Conservation (phyloP, 371 early-diverging fungal species). For the Blyttiomyces sp. region DNA sequence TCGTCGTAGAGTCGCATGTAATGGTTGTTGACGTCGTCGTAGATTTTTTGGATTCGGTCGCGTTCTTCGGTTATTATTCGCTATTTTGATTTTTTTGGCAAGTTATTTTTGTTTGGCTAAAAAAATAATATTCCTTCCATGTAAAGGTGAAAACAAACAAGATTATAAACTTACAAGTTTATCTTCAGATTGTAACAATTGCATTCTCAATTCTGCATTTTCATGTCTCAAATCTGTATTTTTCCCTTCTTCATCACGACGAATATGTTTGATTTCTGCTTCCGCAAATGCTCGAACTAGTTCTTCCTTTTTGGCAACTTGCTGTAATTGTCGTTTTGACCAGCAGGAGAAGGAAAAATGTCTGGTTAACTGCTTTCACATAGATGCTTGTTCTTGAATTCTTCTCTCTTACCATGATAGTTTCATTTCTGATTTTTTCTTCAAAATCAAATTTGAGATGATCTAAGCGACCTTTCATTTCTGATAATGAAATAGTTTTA, state of each 20-base stretch:
- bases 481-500: constrained; percentile 25
- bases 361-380: no score
- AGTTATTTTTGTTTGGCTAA: neutral
- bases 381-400: no score
- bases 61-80: constrained; percentile 7
- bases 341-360: no score
- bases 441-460: constrained; percentile 38
- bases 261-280: constrained; percentile 8
- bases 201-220: constrained; percentile 39
- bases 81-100: neutral
- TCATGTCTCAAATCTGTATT: constrained; percentile 34
- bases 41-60: constrained; percentile 10
- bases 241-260: constrained; percentile 23
- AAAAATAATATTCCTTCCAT: neutral
- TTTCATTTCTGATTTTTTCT: constrained; percentile 26
- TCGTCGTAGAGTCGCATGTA: constrained; percentile 40
- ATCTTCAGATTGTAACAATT: constrained; percentile 19
- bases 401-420: constrained; percentile 15
- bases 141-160: neutral
- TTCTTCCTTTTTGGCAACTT: constrained; percentile 35
- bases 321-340: no score
- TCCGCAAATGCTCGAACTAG: constrained; percentile 17
- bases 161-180: constrained; percentile 22
- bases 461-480: constrained; percentile 30
- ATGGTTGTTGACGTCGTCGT: constrained; percentile 32